Evolutionary conservation across 352 stramenopile genomes (phyloP), one percentile per base, ranked within the genome.

Genomic region (Globisporangium splendens): DNA sequence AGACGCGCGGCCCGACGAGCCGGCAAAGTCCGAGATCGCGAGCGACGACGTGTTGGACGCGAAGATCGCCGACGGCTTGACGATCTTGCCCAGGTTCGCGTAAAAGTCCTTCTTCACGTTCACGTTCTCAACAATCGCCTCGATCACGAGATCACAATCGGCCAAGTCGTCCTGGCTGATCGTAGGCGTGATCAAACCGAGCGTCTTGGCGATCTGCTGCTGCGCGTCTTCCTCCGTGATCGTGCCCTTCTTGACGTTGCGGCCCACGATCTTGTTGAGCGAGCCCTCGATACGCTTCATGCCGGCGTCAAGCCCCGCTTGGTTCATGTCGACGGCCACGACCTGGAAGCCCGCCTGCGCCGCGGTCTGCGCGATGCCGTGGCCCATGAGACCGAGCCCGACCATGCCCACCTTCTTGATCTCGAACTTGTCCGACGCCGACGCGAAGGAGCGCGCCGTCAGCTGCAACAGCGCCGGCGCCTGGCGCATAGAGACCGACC

Each of bases 61-160:
- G 65, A 99, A 93, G 50, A 99, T 97, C 46, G 92, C 89, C 47
- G 89, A 85, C 10, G 86, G 77, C 63, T 98, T 97, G 73, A 83
- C 96, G 54, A 98, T 72, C 31, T 75, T 46, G 54, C 87, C 95
- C 21, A 99, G 69, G n/a, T 91, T 84, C 54, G 79, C 89, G 79
- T 98, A 99, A 64, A 98, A 92, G 28, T 85, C 70, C 56, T 95
- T 87, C 74, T 97, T 97, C 11, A 98, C 73, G 48, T 97, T 80
- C 42, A 98, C 87, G 61, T 99, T 98, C 66, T 99, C 97, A 58
- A 98, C 89, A 42, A 99, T 98, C n/a, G 97, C 97, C 56, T 99
- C 97, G 15, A 99, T 97, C 41, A 99, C 86, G 24, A 99, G 83
- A 70, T 99, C 96, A 31, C 84, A 96, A 63, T 98, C 88, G 14